Evolutionary conservation across 352 stramenopile genomes (phyloP), one percentile per base, ranked within the genome.

Genomic region (Phytopythium montanum): DNA sequence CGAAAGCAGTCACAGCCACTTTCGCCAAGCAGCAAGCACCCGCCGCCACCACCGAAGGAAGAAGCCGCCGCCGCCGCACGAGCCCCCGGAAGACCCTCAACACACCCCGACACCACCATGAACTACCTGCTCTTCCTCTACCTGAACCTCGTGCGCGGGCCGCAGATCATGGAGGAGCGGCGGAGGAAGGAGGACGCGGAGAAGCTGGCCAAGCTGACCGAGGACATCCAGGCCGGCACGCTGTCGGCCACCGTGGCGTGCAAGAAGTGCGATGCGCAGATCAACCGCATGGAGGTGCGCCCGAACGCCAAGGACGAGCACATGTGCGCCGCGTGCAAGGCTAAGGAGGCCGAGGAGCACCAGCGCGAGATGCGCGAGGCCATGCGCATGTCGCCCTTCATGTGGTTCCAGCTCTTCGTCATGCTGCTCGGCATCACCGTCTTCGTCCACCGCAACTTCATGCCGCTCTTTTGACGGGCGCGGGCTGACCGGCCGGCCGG

Each of bases 61-160:
- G 45, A 33, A 33, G 9, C 10, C 21, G 25, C 46, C 28, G 21
- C n/a, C 51, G 29, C 33, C n/a, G 18, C 33, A 12, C 31, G 65
- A 58, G 61, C 31, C 60, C 56, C 42, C 9, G 62, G 55, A 29
- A 38, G 14, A n/a, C n/a, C 41, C 10, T 26, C 23, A 46, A 18
- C 19, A 48, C 21, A 26, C 33, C 18, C 38, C 14, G 28, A 19
- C n/a, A 7, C 16, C 44, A 41, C 54, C 25, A 92, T 92, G 83
- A 92, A 92, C 73, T 86, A 76, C 59, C 62, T 92, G 39, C 66
- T 92, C 31, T 73, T 90, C 61, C 70, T 92, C 63, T 92, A 92
- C 67, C 68, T 92, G 44, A 89, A 85, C 67, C 59, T 90, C 18
- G 66, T 92, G 59, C 83, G 83, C 56, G 83, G 80, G 0, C 83